phyloP scores from a whole-genome alignment of 31 red algal species.

The Endocladia muricata region DNA sequence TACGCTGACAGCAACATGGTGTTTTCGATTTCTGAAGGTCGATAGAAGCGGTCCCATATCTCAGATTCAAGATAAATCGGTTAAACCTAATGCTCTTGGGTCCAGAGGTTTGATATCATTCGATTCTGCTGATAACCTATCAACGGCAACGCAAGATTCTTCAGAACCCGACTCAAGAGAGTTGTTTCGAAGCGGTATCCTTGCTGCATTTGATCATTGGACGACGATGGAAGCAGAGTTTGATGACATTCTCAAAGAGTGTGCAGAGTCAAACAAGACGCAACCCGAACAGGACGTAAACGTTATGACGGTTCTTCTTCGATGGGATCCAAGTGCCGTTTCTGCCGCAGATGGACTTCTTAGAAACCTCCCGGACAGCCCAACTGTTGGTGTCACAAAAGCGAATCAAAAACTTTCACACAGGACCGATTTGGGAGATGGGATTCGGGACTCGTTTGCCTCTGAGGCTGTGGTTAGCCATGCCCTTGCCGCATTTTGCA shows the following conservation, averaged over 20 bases:
- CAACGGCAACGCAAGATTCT: conserved; percentile 16
- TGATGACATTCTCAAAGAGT: conserved; percentile 52
- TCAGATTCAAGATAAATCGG: neutral
- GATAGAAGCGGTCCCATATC: conserved; percentile 18
- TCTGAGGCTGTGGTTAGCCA: conserved; percentile 51
- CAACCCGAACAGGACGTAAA: conserved; percentile 38
- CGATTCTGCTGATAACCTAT: conserved; percentile 91
- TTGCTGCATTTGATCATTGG: conserved; percentile 72
- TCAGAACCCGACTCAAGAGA: conserved; percentile 29
- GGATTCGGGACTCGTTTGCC: conserved; percentile 41
- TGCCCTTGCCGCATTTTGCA: conserved; percentile 64
- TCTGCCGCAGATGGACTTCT: conserved; percentile 1
- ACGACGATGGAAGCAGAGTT: conserved; percentile 68
- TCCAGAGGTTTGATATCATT: conserved; percentile 57
- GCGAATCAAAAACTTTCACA: neutral
- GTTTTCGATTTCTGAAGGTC: conserved; percentile 54
- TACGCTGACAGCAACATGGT: conserved; percentile 50
- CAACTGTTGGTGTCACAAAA: no score
- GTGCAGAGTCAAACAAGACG: conserved; percentile 4
- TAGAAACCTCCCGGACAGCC: no score
- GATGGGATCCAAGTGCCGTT: conserved; percentile 55
- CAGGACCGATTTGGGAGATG: conserved; percentile 18
- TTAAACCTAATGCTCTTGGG: conserved; percentile 1
- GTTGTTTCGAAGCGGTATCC: conserved; percentile 53
- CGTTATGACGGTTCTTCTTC: conserved; percentile 57